Percentiles rank a stretch among this genome's conserved stretches.
phyloP scores from a whole-genome alignment of 2,329 filamentous ascomycete genomes.

The Xylaria sp. region DNA sequence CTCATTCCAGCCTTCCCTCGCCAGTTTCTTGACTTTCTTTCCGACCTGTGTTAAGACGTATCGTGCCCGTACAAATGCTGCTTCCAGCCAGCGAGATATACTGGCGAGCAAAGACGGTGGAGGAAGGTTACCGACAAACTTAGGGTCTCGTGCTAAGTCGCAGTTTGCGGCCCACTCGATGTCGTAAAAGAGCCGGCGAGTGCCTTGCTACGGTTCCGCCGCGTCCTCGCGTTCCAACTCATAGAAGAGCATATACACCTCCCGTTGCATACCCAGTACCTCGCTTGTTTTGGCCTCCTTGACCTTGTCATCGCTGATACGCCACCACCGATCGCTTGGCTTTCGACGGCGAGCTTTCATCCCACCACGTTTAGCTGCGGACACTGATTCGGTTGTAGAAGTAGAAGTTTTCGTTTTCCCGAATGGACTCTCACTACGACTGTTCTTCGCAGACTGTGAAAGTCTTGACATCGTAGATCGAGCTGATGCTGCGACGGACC shows the following conservation, averaged over 20 bases:
- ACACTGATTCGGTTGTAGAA: conserved; percentile 27
- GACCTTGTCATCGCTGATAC: conserved; percentile 96
- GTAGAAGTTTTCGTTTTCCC: conserved; percentile 43
- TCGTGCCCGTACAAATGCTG: conserved; percentile 4
- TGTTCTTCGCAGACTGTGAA: conserved; percentile 54
- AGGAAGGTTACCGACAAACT: conserved; percentile 23
- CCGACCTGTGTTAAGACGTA: neutral
- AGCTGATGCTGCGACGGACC: conserved; percentile 67
- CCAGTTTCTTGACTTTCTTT: neutral
- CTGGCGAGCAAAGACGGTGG: conserved; percentile 18
- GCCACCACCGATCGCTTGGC: conserved; percentile 89
- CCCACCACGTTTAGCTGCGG: conserved; percentile 35
- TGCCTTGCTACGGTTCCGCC: conserved; percentile 40
- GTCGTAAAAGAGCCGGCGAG: conserved; percentile 36
- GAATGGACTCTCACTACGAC: conserved; percentile 47
- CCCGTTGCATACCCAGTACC: conserved; percentile 90
- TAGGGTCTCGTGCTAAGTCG: conserved; percentile 28
- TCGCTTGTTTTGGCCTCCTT: conserved; percentile 94
- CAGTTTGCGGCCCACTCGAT: conserved; percentile 32
- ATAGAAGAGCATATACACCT: conserved; percentile 97
- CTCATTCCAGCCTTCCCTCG: conserved; percentile 20
- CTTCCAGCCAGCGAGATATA: conserved; percentile 28
- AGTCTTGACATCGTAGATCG: conserved; percentile 64
- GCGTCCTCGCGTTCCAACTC: conserved; percentile 73
- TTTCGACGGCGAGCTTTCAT: conserved; percentile 57